Conservation (phyloP, 2,329 filamentous ascomycete species). For the Colletotrichum neosansevieriae region DNA sequence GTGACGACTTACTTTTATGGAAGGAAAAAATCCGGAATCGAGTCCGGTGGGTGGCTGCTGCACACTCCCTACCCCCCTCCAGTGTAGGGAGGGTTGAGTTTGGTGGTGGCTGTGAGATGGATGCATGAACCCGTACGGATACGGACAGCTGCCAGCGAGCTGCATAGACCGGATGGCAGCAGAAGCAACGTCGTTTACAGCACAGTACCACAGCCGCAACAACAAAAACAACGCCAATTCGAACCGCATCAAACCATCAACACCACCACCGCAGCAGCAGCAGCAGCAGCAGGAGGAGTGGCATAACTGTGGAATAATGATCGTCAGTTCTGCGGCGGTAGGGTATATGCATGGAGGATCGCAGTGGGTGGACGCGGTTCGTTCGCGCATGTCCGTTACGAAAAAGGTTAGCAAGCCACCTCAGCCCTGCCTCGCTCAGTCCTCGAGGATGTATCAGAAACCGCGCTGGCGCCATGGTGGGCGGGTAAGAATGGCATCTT, state of each 20-base stretch:
- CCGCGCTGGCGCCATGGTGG: slow-evolving; percentile 5
- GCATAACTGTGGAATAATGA: background rate
- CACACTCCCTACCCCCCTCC: background rate
- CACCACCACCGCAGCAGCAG: background rate
- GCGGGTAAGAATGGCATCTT: background rate
- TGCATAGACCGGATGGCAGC: slow-evolving; percentile 2
- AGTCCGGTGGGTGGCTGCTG: background rate
- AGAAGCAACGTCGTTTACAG: background rate
- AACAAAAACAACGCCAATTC: background rate
- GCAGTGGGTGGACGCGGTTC: too few relatives aligned
- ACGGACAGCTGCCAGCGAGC: background rate
- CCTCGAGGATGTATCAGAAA: slow-evolving; percentile 5
- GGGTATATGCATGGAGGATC: background rate
- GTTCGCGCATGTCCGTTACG: background rate
- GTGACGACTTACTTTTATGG: too few relatives aligned
- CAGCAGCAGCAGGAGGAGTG: background rate
- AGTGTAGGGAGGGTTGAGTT: background rate
- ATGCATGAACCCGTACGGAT: background rate
- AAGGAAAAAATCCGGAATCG: too few relatives aligned
- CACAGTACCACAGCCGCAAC: slow-evolving; percentile 6
- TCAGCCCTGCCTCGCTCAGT: slow-evolving; percentile 14
- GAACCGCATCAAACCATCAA: background rate
- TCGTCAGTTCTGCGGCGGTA: background rate
- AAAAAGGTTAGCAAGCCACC: background rate
- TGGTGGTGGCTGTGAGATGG: background rate